Percentiles rank a stretch among this genome's conserved stretches.
Conservation (phyloP, 148 eudicot genomes). For the Salicornia ramosissima region DNA sequence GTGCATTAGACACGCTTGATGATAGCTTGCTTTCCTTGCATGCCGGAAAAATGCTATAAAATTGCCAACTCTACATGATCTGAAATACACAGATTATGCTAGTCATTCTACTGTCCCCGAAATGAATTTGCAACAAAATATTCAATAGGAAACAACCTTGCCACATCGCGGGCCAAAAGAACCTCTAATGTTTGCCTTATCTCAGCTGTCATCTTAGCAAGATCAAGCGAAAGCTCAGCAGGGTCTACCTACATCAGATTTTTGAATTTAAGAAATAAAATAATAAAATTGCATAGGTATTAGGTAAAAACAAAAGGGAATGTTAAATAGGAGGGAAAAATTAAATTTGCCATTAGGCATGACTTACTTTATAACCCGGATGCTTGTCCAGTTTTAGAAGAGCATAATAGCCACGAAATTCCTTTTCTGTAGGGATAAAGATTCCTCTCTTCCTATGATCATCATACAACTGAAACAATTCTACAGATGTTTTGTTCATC, state of each 20-base stretch:
- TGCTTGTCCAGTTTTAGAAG: slow-evolving; percentile 95
- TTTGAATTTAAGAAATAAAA: slow-evolving; percentile 22
- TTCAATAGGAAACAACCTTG: slow-evolving; percentile 51
- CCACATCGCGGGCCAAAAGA: slow-evolving; percentile 87
- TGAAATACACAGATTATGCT: slow-evolving; percentile 32
- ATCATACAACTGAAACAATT: slow-evolving; percentile 88
- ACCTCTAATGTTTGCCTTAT: slow-evolving; percentile 88
- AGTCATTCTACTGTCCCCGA: slow-evolving; percentile 27
- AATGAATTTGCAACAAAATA: slow-evolving; percentile 12
- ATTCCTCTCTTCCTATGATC: slow-evolving; percentile 92
- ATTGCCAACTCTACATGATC: slow-evolving; percentile 94
- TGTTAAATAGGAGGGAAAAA: not conserved
- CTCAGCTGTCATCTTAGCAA: slow-evolving; percentile 89
- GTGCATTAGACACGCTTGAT: slow-evolving; percentile 96
- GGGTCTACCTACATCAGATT: slow-evolving; percentile 80
- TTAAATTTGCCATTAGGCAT: slow-evolving; percentile 15
- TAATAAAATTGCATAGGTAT: no score
- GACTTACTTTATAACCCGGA: slow-evolving; percentile 94
- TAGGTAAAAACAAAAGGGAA: no score
- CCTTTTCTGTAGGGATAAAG: slow-evolving; percentile 69
- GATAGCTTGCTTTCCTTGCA: slow-evolving; percentile 84
- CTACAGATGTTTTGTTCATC: slow-evolving; percentile 99
- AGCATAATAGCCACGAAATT: slow-evolving; percentile 97
- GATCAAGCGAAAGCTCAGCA: slow-evolving; percentile 97
- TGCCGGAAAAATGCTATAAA: slow-evolving; percentile 89